Conservation (phyloP, 306 rosid genomes). For the Pyrus communis region DNA sequence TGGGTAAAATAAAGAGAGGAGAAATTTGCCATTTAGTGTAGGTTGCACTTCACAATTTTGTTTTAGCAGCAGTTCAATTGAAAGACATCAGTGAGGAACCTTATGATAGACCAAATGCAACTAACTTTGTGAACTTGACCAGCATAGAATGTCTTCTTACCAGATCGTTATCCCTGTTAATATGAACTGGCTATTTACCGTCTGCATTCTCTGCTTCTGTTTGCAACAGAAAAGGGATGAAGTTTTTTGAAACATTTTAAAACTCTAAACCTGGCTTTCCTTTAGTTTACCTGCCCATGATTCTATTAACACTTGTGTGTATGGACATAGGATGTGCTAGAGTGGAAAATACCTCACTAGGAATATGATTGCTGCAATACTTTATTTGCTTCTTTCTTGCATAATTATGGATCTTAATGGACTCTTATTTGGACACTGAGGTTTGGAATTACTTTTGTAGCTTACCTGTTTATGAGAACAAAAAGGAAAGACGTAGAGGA, state of each 20-base stretch:
- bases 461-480: slow-evolving; percentile 58
- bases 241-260: background rate
- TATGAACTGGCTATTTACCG: background rate
- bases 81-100: background rate
- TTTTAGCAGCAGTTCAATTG: background rate
- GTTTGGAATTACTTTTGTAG: slow-evolving; percentile 41
- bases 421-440: slow-evolving; percentile 22
- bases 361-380: background rate
- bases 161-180: background rate
- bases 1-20: background rate
- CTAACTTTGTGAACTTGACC: background rate
- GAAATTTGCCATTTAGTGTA: background rate
- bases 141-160: background rate
- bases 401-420: background rate
- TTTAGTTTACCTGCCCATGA: background rate
- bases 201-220: background rate
- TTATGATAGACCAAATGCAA: too few relatives aligned
- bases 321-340: background rate
- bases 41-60: background rate
- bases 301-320: background rate
- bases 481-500: slow-evolving; percentile 58
- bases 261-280: background rate
- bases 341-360: background rate
- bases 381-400: background rate
- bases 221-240: background rate